Evolutionary conservation across 768 basidiomycete genomes (phyloP).

Genomic region (Boletellus ananas): DNA sequence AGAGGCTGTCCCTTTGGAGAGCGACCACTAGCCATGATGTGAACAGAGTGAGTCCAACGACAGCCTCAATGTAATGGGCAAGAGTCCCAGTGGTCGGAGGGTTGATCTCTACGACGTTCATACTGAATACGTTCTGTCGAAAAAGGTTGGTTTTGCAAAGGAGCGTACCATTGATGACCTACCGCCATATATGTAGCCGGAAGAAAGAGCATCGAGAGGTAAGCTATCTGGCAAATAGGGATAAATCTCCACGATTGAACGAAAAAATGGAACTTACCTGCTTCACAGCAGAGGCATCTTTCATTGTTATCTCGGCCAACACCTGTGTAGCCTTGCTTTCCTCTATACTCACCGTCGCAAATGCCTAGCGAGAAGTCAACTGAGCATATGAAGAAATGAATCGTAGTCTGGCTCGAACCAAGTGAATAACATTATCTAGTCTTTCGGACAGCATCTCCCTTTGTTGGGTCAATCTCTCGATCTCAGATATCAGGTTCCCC

Average conservation of each 20-base stretch:
- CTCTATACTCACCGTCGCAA: constrained; percentile 49
- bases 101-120: constrained; percentile 31
- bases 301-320: constrained; percentile 1
- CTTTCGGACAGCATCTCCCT: constrained; percentile 23
- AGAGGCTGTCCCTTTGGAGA: constrained; percentile 34
- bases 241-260: neutral
- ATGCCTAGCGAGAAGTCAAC: constrained; percentile 37
- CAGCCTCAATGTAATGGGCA: constrained; percentile 36
- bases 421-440: constrained; percentile 20
- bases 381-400: neutral
- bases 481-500: constrained; percentile 44
- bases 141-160: constrained; percentile 7
- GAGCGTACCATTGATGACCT: constrained; percentile 1
- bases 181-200: constrained; percentile 45
- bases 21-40: constrained; percentile 55
- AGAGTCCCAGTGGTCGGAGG: constrained; percentile 28
- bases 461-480: constrained; percentile 39
- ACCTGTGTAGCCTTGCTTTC: constrained; percentile 34
- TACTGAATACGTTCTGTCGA: constrained; percentile 30
- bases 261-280: constrained; percentile 12
- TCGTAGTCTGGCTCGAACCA: constrained; percentile 16
- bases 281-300: constrained; percentile 14
- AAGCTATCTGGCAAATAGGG: constrained; percentile 39
- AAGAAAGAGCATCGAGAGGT: constrained; percentile 55
- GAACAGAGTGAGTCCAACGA: constrained; percentile 43